These are phyloP conservation scores for Aspergillus proliferans DNA, from an alignment of 2,329 filamentous ascomycete species.

Conservation along the genomic window DNA sequence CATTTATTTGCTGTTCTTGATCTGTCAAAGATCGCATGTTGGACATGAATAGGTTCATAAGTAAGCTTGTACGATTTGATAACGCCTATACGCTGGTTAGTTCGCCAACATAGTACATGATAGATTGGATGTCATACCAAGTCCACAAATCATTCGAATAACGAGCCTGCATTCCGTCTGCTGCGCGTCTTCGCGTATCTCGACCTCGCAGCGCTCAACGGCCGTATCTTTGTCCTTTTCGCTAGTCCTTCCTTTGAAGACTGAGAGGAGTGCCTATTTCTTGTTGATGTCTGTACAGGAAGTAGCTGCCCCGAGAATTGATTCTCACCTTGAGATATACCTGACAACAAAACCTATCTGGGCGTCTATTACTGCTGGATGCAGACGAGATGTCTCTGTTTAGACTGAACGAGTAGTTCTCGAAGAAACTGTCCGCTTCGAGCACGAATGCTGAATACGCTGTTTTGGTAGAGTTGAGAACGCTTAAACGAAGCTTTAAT, in stretches of 20 bases:
- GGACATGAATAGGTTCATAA: slow-evolving; percentile 56
- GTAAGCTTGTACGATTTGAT: slow-evolving; percentile 61
- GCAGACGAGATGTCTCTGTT: slow-evolving; percentile 11
- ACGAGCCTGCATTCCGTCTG: slow-evolving; percentile 56
- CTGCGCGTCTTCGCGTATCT: slow-evolving; percentile 50
- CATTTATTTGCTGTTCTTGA: slow-evolving; percentile 52
- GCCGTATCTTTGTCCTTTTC: slow-evolving; percentile 55
- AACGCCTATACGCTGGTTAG: slow-evolving; percentile 40
- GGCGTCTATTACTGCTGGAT: slow-evolving; percentile 21
- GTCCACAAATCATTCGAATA: slow-evolving; percentile 57
- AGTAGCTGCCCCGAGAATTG: slow-evolving; percentile 11
- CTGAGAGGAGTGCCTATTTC: slow-evolving; percentile 50
- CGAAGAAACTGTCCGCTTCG: slow-evolving; percentile 51
- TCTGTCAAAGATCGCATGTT: slow-evolving; percentile 59
- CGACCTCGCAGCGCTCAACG: slow-evolving; percentile 58
- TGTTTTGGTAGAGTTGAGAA: slow-evolving; percentile 58
- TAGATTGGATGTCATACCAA: slow-evolving; percentile 37
- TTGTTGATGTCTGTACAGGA: background rate
- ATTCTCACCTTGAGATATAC: slow-evolving; percentile 50
- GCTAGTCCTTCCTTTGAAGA: slow-evolving; percentile 54
- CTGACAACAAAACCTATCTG: slow-evolving; percentile 52
- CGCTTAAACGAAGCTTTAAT: slow-evolving; percentile 52
- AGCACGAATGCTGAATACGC: slow-evolving; percentile 57
- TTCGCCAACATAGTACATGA: background rate
- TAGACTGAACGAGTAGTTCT: slow-evolving; percentile 49